A percentile compares a stretch with the other conserved stretches of the same genome.
Conservation (phyloP, 2,329 filamentous ascomycete genomes). For the Akanthomyces lecanii region DNA sequence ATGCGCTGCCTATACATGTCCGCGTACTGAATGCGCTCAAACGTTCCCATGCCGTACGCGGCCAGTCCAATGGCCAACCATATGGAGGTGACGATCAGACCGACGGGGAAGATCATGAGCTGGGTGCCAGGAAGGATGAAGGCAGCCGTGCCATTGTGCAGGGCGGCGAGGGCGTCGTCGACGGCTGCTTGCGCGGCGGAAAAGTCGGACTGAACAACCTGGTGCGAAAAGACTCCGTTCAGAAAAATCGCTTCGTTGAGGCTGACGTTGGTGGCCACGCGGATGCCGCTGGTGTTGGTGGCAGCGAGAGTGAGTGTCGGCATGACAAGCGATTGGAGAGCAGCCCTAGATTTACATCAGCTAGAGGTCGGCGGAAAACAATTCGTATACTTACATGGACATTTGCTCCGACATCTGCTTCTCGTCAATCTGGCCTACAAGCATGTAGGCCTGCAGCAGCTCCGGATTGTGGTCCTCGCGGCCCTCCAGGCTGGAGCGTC, state of each 20-base stretch:
- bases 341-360: conserved; percentile 38
- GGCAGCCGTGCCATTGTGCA: conserved; percentile 51
- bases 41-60: conserved; percentile 61
- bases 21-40: conserved; percentile 61
- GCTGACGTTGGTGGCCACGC: conserved; percentile 60
- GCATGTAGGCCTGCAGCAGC: conserved; percentile 60
- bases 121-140: conserved; percentile 67
- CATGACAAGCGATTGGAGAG: conserved; percentile 60
- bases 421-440: conserved; percentile 64
- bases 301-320: conserved; percentile 64
- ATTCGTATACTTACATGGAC: conserved; percentile 50
- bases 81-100: conserved; percentile 59
- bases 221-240: conserved; percentile 62
- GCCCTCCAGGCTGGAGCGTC: not conserved
- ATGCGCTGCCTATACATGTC: conserved; percentile 53
- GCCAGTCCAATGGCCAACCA: conserved; percentile 57
- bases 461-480: conserved; percentile 28
- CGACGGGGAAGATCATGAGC: conserved; percentile 66
- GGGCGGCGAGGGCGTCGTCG: conserved; percentile 39
- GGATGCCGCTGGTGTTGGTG: conserved; percentile 45
- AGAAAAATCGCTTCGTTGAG: conserved; percentile 69
- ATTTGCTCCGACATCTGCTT: conserved; percentile 50
- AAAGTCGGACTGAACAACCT: conserved; percentile 49
- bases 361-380: conserved; percentile 8
- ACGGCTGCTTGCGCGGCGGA: conserved; percentile 47